Evolutionary conservation across 768 basidiomycete species (phyloP).

Genomic region (button mushroom (Agaricus bisporus)): DNA sequence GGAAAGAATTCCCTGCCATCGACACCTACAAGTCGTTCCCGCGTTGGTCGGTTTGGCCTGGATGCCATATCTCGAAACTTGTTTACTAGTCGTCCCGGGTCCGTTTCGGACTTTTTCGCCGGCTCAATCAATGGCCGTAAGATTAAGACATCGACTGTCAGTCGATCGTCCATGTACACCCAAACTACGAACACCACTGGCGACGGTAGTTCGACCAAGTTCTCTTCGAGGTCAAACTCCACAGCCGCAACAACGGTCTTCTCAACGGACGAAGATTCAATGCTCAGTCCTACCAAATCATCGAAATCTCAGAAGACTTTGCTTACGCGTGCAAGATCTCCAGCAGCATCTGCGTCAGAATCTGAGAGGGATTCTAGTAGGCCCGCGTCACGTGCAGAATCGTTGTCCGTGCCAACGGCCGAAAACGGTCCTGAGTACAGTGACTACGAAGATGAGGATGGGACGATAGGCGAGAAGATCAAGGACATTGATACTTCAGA

Average conservation of each 20-base stretch:
- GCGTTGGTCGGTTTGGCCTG: constrained; percentile 82
- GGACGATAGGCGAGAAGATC: constrained; percentile 27
- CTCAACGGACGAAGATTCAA: constrained; percentile 56
- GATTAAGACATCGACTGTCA: constrained; percentile 56
- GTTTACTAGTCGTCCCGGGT: constrained; percentile 66
- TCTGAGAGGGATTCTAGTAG: constrained; percentile 39
- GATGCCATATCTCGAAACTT: constrained; percentile 89
- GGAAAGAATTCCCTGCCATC: constrained; percentile 69
- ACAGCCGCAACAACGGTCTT: constrained; percentile 60
- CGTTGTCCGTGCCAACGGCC: constrained; percentile 39
- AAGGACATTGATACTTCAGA: constrained; percentile 59
- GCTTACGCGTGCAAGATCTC: constrained; percentile 35
- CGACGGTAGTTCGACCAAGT: constrained; percentile 64
- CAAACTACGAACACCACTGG: constrained; percentile 58
- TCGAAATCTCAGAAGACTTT: constrained; percentile 41
- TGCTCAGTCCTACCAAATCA: constrained; percentile 37
- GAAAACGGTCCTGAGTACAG: constrained; percentile 35
- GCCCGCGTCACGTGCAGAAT: constrained; percentile 26
- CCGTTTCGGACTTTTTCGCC: constrained; percentile 65
- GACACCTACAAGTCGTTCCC: constrained; percentile 77
- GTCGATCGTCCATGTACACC: constrained; percentile 70
- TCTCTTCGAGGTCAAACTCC: constrained; percentile 67
- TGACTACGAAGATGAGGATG: constrained; percentile 42
- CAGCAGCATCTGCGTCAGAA: constrained; percentile 35
- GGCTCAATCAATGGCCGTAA: constrained; percentile 64